Evolutionary conservation across 306 rosid species (phyloP).

Genomic region (Prunus campanulata): DNA sequence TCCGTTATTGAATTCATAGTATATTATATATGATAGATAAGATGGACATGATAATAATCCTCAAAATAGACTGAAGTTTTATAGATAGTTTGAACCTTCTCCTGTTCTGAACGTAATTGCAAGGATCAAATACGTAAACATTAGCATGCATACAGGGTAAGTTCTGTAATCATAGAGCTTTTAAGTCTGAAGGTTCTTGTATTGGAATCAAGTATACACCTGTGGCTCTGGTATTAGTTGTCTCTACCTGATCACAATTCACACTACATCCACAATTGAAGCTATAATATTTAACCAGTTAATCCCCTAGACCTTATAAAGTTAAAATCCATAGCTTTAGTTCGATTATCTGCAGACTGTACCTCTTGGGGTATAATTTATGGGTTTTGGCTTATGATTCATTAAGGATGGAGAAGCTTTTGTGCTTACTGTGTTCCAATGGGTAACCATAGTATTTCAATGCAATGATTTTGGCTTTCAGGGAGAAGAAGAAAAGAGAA

Average conservation of each 20-base stretch:
- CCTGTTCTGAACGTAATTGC: background rate
- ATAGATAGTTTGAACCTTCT: conserved; percentile 5
- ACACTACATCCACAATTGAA: background rate
- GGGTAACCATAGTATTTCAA: conserved; percentile 8
- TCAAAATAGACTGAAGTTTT: background rate
- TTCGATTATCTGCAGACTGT: background rate
- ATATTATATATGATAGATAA: background rate
- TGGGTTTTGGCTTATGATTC: background rate
- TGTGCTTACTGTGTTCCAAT: background rate
- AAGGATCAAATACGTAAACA: background rate
- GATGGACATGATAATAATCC: conserved; percentile 4
- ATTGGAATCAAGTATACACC: background rate
- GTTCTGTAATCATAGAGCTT: background rate
- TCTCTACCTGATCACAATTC: background rate
- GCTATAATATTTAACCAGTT: background rate
- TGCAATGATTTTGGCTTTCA: conserved; percentile 40
- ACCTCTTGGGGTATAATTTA: background rate
- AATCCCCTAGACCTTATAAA: background rate
- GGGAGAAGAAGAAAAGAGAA: conserved; percentile 95
- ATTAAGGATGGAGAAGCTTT: background rate
- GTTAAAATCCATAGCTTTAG: background rate
- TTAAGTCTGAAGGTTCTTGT: background rate
- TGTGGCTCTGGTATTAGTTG: background rate
- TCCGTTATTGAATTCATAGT: background rate
- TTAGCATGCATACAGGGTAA: background rate